Evolutionary conservation across 129 eudicot genomes (phyloP).

Genomic region (Chrysanthemum makinoi): DNA sequence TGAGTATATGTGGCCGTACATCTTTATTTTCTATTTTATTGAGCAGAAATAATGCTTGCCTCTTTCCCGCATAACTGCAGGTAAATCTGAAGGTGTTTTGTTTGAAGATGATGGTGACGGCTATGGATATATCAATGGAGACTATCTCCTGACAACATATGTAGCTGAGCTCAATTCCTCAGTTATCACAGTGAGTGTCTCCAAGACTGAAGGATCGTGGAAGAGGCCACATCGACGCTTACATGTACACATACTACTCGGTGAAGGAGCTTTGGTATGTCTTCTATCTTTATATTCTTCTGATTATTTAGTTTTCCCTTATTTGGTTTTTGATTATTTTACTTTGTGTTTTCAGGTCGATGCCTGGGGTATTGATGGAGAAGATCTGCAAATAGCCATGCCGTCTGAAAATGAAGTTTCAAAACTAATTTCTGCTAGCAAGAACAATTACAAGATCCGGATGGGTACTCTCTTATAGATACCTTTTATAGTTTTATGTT

Average conservation of each 20-base stretch:
- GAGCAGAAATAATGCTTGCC: no score
- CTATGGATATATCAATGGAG: conserved; percentile 60
- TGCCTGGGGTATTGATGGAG: conserved; percentile 92
- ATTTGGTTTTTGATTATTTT: neutral
- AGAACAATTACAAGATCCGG: conserved; percentile 48
- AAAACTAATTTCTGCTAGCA: conserved; percentile 46
- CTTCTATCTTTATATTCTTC: neutral
- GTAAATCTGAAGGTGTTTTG: conserved; percentile 85
- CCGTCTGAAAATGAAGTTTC: conserved; percentile 70
- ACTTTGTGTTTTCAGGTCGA: conserved; percentile 48
- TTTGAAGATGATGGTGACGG: conserved; percentile 99
- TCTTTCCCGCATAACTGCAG: conserved; percentile 33
- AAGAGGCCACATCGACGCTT: conserved; percentile 75
- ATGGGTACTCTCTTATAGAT: conserved; percentile 48
- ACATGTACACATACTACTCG: conserved; percentile 70
- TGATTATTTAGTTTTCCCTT: neutral
- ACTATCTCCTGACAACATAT: conserved; percentile 75
- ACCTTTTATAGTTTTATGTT: neutral
- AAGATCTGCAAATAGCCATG: conserved; percentile 53
- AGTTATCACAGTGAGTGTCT: conserved; percentile 54
- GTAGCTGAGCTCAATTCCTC: conserved; percentile 73
- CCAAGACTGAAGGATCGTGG: conserved; percentile 73
- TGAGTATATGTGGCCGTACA: conserved; percentile 22
- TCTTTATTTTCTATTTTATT: neutral
- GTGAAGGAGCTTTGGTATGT: conserved; percentile 76